phyloP scores from a whole-genome alignment of 805 yeast species.

The Spathaspora boniae region DNA sequence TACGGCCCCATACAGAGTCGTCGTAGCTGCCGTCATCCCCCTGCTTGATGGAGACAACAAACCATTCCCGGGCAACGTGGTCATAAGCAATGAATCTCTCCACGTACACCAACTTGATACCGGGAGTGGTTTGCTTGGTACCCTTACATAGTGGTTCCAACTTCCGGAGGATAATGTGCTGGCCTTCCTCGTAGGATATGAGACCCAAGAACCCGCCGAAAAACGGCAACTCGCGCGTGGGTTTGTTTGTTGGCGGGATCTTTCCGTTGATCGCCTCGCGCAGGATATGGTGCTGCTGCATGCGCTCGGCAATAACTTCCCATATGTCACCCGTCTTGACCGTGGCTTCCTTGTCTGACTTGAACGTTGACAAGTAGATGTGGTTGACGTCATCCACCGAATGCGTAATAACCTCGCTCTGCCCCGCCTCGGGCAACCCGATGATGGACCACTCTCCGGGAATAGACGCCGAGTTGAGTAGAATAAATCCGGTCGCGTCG shows the following conservation, averaged over 20 bases:
- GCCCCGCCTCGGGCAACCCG: slow-evolving; percentile 55
- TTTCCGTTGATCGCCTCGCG: slow-evolving; percentile 22
- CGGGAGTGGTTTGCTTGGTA: slow-evolving; percentile 46
- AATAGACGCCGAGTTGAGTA: slow-evolving; percentile 72
- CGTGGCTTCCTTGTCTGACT: slow-evolving; percentile 20
- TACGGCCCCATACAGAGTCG: slow-evolving; percentile 37
- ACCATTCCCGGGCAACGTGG: slow-evolving; percentile 42
- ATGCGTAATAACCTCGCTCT: slow-evolving; percentile 54
- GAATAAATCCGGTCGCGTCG: slow-evolving; percentile 46
- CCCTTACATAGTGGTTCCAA: slow-evolving; percentile 32
- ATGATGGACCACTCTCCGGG: slow-evolving; percentile 90
- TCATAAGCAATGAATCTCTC: slow-evolving; percentile 62
- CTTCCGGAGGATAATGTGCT: slow-evolving; percentile 32
- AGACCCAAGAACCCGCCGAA: slow-evolving; percentile 90
- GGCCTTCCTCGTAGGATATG: slow-evolving; percentile 86
- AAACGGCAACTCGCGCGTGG: slow-evolving; percentile 56
- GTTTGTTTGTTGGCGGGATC: neutral
- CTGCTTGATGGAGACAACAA: slow-evolving; percentile 48
- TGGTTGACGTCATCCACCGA: slow-evolving; percentile 45
- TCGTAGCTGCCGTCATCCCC: slow-evolving; percentile 15
- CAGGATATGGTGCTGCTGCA: slow-evolving; percentile 37
- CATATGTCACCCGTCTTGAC: slow-evolving; percentile 39
- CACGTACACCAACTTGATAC: slow-evolving; percentile 68
- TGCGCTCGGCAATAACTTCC: slow-evolving; percentile 47
- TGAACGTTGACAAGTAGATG: slow-evolving; percentile 5